phyloP scores from a whole-genome alignment of 768 basidiomycete genomes.

The Scleroderma bovista region DNA sequence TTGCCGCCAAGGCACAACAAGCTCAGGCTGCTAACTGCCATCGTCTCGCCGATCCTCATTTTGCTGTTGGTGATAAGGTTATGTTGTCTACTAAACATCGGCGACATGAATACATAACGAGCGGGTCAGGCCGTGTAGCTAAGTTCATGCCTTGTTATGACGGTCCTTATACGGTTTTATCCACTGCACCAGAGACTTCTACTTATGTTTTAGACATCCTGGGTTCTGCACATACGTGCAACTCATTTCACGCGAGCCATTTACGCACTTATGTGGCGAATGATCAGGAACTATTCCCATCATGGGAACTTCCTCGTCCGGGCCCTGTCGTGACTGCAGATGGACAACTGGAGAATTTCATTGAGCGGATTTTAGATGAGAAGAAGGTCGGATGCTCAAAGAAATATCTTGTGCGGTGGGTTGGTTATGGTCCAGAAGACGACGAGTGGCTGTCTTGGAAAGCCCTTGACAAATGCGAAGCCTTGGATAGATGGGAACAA shows the following conservation, averaged over 20 bases:
- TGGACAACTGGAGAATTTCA: slow-evolving; percentile 8
- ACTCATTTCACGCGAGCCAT: slow-evolving; percentile 9
- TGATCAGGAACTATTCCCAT: slow-evolving; percentile 9
- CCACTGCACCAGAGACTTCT: slow-evolving; percentile 1
- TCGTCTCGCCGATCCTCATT: too few species aligned
- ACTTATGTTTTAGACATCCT: slow-evolving; percentile 16
- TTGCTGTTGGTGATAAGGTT: too few species aligned
- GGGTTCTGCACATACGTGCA: background rate
- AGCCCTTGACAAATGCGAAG: slow-evolving; percentile 18
- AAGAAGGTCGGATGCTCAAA: background rate
- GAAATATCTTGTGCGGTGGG: slow-evolving; percentile 22
- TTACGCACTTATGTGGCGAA: slow-evolving; percentile 3
- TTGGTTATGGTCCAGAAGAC: slow-evolving; percentile 24
- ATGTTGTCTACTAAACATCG: too few species aligned
- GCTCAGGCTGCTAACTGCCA: too few species aligned
- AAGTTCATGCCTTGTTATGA: slow-evolving; percentile 14
- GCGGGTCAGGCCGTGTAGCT: background rate
- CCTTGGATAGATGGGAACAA: slow-evolving; percentile 12
- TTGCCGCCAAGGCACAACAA: slow-evolving; percentile 27
- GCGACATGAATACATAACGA: slow-evolving; percentile 1
- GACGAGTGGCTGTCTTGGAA: slow-evolving; percentile 24
- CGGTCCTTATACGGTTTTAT: slow-evolving; percentile 8
- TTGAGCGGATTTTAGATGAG: slow-evolving; percentile 8
- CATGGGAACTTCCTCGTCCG: background rate
- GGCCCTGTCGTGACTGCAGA: slow-evolving; percentile 3